These are phyloP conservation scores for Corrigiola litoralis DNA, from an alignment of 179 eudicot species.

Conservation along the genomic window DNA sequence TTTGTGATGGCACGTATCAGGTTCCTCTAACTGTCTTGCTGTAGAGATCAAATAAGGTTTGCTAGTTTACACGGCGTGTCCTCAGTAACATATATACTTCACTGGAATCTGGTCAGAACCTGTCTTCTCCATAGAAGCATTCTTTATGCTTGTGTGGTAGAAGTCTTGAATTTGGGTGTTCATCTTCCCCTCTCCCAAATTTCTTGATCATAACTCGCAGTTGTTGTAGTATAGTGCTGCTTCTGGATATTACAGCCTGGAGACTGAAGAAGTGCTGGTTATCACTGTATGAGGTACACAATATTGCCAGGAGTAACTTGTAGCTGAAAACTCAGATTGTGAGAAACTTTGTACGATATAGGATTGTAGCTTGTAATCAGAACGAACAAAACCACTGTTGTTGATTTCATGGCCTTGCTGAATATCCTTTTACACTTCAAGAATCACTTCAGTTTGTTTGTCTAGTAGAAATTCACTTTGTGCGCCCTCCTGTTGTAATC, in stretches of 20 bases:
- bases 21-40: neutral
- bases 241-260: neutral
- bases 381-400: neutral
- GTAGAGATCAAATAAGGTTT: neutral
- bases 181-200: neutral
- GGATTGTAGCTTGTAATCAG: neutral
- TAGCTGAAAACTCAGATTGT: neutral
- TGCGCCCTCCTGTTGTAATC: constrained; percentile 11
- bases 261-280: neutral
- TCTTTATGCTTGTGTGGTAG: neutral
- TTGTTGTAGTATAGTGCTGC: neutral
- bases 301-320: neutral
- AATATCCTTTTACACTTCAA: constrained; percentile 15
- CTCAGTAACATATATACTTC: neutral
- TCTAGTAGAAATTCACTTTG: neutral
- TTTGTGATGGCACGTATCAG: too few species aligned
- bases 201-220: neutral
- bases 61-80: neutral
- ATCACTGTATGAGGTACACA: neutral
- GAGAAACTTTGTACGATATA: neutral
- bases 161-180: neutral
- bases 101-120: neutral
- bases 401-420: neutral
- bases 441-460: constrained; percentile 6
- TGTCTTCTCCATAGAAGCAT: neutral